These are phyloP conservation scores for Sclerotinia spermophila DNA, from an alignment of 2,329 filamentous ascomycete genomes.

Conservation along the genomic window DNA sequence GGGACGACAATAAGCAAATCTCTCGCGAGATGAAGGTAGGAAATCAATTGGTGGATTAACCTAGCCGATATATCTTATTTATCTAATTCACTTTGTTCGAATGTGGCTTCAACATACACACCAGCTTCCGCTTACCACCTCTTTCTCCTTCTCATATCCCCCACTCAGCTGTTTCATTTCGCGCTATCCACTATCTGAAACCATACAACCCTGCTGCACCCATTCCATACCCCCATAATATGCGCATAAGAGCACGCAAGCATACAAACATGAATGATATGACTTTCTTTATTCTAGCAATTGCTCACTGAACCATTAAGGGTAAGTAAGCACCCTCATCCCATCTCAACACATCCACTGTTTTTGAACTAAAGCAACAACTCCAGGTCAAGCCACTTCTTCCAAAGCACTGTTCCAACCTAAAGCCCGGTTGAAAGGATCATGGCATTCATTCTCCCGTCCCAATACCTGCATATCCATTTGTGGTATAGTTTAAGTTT, in stretches of 20 bases:
- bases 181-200: not conserved
- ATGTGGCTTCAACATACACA: not conserved
- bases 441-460: constrained; percentile 1
- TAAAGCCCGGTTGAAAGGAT: not conserved
- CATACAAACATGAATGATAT: not conserved
- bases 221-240: not conserved
- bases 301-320: not conserved
- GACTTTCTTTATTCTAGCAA: not conserved
- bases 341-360: not conserved
- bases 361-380: not conserved
- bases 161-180: not conserved
- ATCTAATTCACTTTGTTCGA: not conserved
- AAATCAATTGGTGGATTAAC: not conserved
- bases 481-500: constrained; percentile 14
- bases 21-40: not conserved
- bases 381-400: not conserved
- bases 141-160: not conserved
- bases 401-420: not conserved
- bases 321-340: not conserved
- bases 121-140: not conserved
- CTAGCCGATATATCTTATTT: not conserved
- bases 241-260: not conserved
- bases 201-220: not conserved
- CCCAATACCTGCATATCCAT: not conserved
- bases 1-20: not conserved